phyloP scores from a whole-genome alignment of 1,284 basidiomycete genomes.

The Microbotryum saponariae region DNA sequence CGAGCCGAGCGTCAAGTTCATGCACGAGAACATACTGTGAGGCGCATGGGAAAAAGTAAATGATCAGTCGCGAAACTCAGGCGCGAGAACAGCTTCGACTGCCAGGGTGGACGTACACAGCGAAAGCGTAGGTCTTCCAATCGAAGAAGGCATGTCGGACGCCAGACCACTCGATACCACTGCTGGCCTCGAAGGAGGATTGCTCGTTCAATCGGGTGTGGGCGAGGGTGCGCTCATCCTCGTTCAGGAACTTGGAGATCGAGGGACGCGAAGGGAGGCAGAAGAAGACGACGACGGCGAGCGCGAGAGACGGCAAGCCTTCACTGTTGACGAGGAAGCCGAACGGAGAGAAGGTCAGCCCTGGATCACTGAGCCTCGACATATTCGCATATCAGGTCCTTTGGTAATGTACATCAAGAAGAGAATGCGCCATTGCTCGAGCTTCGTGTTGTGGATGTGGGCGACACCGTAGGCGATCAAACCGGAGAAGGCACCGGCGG shows the following conservation, averaged over 20 bases:
- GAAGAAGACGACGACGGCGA: conserved; percentile 58
- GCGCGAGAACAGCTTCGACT: conserved; percentile 46
- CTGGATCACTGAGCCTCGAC: too few species aligned
- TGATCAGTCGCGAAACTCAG: conserved; percentile 58
- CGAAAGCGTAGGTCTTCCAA: conserved; percentile 44
- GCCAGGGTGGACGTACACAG: conserved; percentile 26
- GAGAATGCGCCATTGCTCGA: conserved; percentile 30
- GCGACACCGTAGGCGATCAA: conserved; percentile 40
- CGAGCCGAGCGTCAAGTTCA: conserved; percentile 68
- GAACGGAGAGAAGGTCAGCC: too few species aligned
- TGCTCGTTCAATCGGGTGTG: conserved; percentile 65
- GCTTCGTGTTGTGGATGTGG: conserved; percentile 35
- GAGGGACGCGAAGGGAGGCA: conserved; percentile 71
- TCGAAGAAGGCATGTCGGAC: conserved; percentile 58
- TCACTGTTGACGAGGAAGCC: conserved; percentile 46
- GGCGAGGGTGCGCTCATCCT: conserved; percentile 63
- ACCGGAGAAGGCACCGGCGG: conserved; percentile 46
- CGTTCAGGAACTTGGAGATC: conserved; percentile 59
- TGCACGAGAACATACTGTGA: conserved; percentile 53
- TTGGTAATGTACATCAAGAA: conserved; percentile 46
- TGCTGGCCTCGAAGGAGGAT: conserved; percentile 51
- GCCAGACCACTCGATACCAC: conserved; percentile 43
- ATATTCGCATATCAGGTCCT: conserved; percentile 4
- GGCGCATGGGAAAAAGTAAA: background rate
- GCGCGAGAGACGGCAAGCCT: conserved; percentile 59